Base-by-base conservation (phyloP, 148 eudicot genomes). In the Nyssa sinensis region DNA sequence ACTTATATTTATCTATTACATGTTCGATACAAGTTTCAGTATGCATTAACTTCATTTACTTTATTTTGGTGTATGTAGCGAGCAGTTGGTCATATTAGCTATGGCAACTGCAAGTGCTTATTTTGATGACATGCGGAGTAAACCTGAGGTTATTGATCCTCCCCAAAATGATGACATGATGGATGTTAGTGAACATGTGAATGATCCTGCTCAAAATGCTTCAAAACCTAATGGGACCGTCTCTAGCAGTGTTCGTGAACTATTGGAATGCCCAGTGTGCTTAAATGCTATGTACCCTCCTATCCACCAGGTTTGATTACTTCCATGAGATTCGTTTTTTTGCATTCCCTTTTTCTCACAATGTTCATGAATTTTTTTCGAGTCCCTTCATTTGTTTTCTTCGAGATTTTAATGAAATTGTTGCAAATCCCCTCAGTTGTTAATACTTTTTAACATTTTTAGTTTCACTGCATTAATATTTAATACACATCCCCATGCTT, bases 261-360 rank as follows among this genome's bases (percentile, higher is more conserved):
- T 94, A 33, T 77, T 94, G 79, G 97, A 92, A 76, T 94, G 97
- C 64, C 97, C 97, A 13, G 98, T 92, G 31, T 94, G 96, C 88
- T 86, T 92, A 76, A 89, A 87, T 92, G 95, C 98, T 61, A 94
- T 94, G 98, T 94, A 92, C 74, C 97, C 98, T 78, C 98, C 98
- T 4, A 94, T 94, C 69, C 91, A 90, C 81, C 97, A 94, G 97
- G 98, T 93, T 44, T 35, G 67, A 34, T 73, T 14, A 28, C 21
- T 64, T 67, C 51, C 58, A 70, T 71, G 34, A 64, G 33, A 62
- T 39, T 41, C 58, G 12, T 24, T 31, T 24, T 23, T 33, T 70
- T 49, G 12, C 17, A 25, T 13, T 0, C 28, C 33, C 49, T 57
- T 32, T 55, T 33, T 33, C 25, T 25, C 25, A 23, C 21, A 10